Percentiles rank a stretch among this genome's conserved stretches.
These are phyloP conservation scores for Peribolospora kevripleyi DNA, from an alignment of 768 basidiomycete genomes.

Conservation along the genomic window DNA sequence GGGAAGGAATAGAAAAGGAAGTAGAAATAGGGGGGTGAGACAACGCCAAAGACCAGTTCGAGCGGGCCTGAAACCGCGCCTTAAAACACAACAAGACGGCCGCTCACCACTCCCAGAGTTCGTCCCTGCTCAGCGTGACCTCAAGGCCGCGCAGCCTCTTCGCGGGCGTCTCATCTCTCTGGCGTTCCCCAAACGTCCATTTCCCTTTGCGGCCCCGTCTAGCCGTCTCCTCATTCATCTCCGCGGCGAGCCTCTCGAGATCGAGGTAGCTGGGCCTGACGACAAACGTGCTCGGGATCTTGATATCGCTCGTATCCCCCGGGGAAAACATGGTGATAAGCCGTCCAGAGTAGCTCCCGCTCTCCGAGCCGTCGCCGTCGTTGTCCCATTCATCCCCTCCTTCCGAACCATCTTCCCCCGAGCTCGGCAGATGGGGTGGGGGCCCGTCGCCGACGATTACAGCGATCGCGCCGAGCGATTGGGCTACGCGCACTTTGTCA, in stretches of 20 bases:
- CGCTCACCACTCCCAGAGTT: constrained; percentile 78
- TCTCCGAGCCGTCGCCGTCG: constrained; percentile 21
- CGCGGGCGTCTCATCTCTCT: not conserved
- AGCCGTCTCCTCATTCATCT: constrained; percentile 30
- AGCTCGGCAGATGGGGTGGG: constrained; percentile 19
- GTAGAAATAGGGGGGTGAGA: constrained; percentile 6
- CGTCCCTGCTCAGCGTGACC: constrained; percentile 18
- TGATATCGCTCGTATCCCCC: constrained; percentile 63
- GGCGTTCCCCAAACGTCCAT: not conserved
- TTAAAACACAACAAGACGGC: constrained; percentile 21
- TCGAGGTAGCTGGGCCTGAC: constrained; percentile 53
- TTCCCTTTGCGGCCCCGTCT: constrained; percentile 6
- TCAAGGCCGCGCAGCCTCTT: constrained; percentile 9
- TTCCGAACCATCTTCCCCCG: constrained; percentile 37
- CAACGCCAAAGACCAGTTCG: not conserved
- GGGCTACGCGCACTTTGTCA: constrained; percentile 49
- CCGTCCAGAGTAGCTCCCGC: constrained; percentile 3
- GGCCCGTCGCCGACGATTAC: constrained; percentile 70
- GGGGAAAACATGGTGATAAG: not conserved
- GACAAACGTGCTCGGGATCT: constrained; percentile 68
- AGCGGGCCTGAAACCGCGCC: not conserved
- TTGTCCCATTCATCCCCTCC: constrained; percentile 51
- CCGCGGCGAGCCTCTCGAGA: constrained; percentile 40
- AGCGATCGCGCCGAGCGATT: constrained; percentile 48
- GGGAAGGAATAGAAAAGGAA: not conserved